Evolutionary conservation across 2,329 filamentous ascomycete genomes (phyloP).

Genomic region (Sclerotinia sclerotiorum): DNA sequence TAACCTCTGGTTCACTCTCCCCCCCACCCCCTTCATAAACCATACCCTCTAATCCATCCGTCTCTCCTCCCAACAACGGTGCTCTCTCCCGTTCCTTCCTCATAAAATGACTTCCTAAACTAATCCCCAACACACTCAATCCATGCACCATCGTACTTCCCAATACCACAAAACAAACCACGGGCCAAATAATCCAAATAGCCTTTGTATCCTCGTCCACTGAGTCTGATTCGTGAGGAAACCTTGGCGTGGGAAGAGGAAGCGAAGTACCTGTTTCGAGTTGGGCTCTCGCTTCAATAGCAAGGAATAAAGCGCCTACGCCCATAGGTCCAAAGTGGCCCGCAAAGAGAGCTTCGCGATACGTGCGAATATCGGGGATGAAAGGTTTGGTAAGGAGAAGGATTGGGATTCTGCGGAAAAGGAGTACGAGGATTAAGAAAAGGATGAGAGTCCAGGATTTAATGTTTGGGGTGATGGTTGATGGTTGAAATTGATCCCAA

Average conservation of each 20-base stretch:
- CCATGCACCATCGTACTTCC: conserved; percentile 56
- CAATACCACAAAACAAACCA: conserved; percentile 55
- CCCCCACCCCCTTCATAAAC: conserved; percentile 45
- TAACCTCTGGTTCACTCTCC: conserved; percentile 41
- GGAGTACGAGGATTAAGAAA: conserved; percentile 49
- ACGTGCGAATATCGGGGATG: conserved; percentile 50
- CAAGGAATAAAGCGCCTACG: conserved; percentile 55
- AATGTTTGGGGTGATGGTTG: conserved; percentile 44
- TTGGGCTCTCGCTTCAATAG: conserved; percentile 54
- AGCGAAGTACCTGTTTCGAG: conserved; percentile 50
- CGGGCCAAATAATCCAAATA: conserved; percentile 52
- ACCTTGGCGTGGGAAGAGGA: conserved; percentile 46
- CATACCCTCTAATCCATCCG: conserved; percentile 52
- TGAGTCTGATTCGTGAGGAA: conserved; percentile 35
- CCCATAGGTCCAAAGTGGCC: conserved; percentile 60
- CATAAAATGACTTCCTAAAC: conserved; percentile 49
- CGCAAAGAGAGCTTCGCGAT: conserved; percentile 53
- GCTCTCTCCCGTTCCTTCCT: conserved; percentile 49
- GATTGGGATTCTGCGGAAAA: conserved; percentile 53
- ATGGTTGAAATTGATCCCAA: conserved; percentile 47
- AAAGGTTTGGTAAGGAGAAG: conserved; percentile 49
- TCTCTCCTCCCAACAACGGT: conserved; percentile 50
- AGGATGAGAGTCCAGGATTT: conserved; percentile 46
- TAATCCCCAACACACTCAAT: conserved; percentile 51
- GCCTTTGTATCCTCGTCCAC: conserved; percentile 42